Base-by-base conservation (phyloP, 2,329 filamentous ascomycete genomes). In the Colletotrichum chrysophilum region DNA sequence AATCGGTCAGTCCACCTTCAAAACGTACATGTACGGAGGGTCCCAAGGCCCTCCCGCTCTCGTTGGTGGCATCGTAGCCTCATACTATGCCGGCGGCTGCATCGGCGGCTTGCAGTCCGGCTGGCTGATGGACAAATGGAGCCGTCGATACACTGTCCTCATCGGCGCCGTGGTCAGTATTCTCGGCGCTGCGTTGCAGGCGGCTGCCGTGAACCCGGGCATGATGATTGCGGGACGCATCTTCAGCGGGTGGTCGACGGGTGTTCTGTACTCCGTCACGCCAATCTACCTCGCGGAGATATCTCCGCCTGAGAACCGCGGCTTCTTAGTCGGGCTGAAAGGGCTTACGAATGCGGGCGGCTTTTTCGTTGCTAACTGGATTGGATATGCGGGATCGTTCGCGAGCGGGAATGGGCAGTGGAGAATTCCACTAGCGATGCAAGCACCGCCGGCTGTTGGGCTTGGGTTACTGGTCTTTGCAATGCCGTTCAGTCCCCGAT, bases 41-140 rank as follows among this genome's bases (percentile, higher is more conserved):
- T 43, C 21, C 0, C 61, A 28, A 16, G 34, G 61, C 8, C n/a
- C 34, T 14, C 34, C 61, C 12, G 61, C 61, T 9, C 61, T 65
- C 4, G 61, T 65, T 1, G 61, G 61, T 2, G 34, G 32, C 14
- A 65, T 65, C 21, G 61, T 65, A 7, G 34, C 61, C 0, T 65
- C 61, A n/a, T 65, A 64, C 7, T 64, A 43, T 24, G 61, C 61
- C 18, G 61, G 34, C 7, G 61, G 32, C 8, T 64, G 34, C 21
- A 26, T 64, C 30, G 61, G 61, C 13, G 61, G 61, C 30, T 24
- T 64, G n/a, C 61, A 64, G 61, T 64, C 61, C 21, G 61, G 21
- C 18, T 64, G 61, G 32, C 34, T 64, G 18, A 64, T 64, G 61
- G 61, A 28, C 34, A 36, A 18, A n/a, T 64, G 61, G 61, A 64